phyloP scores from a whole-genome alignment of 768 basidiomycete species.

The Boletellus emodensis region DNA sequence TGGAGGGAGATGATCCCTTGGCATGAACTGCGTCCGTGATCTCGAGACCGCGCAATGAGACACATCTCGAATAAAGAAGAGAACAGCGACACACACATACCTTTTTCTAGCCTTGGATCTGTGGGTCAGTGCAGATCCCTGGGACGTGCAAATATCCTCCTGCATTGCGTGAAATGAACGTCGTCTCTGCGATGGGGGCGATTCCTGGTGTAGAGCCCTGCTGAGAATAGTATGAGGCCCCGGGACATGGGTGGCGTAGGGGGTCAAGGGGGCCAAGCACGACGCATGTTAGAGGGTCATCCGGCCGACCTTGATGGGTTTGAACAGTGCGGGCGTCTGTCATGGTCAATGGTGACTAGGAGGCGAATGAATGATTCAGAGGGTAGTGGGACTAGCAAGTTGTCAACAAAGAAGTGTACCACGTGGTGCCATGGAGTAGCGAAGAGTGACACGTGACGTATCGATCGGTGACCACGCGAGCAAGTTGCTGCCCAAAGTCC shows the following conservation, averaged over 20 bases:
- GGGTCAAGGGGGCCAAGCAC: slow-evolving; percentile 54
- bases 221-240: slow-evolving; percentile 47
- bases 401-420: too few relatives aligned
- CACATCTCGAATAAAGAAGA: too few relatives aligned
- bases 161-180: slow-evolving; percentile 46
- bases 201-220: slow-evolving; percentile 47
- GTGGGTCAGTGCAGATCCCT: slow-evolving; percentile 62
- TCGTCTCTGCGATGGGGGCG: slow-evolving; percentile 55
- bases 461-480: too few relatives aligned
- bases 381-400: too few relatives aligned
- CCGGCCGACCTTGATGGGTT: slow-evolving; percentile 42
- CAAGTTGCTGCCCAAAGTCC: too few relatives aligned
- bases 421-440: too few relatives aligned
- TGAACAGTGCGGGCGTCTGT: slow-evolving; percentile 35
- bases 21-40: slow-evolving; percentile 57
- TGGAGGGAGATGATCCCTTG: slow-evolving; percentile 48
- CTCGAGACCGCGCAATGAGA: slow-evolving; percentile 22
- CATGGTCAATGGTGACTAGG: too few relatives aligned
- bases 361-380: too few relatives aligned
- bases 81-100: slow-evolving; percentile 20
- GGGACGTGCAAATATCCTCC: slow-evolving; percentile 51
- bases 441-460: too few relatives aligned
- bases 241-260: slow-evolving; percentile 33
- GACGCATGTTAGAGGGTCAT: slow-evolving; percentile 44
- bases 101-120: slow-evolving; percentile 49